A percentile compares a stretch with the other conserved stretches of the same genome.
Evolutionary conservation across 2,329 filamentous ascomycete genomes (phyloP).

Genomic region (Cercospora sojina): DNA sequence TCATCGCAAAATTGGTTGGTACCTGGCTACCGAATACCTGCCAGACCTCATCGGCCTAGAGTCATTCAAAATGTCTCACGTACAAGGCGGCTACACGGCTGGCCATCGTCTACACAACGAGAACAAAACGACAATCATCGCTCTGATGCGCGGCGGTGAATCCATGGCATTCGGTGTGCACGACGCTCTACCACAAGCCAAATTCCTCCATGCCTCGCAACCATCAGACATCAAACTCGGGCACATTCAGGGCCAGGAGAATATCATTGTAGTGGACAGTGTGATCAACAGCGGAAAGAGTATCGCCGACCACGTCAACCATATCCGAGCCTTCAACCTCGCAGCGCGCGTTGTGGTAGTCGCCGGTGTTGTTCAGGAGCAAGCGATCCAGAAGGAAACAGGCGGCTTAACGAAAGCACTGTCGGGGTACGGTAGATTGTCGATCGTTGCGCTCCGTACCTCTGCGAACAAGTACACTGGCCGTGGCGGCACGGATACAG

Average conservation of each 20-base stretch:
- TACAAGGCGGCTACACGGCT: constrained; percentile 48
- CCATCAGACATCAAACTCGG: constrained; percentile 45
- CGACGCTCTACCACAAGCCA: constrained; percentile 53
- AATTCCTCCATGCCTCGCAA: constrained; percentile 51
- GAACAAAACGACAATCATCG: constrained; percentile 53
- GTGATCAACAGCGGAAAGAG: constrained; percentile 60
- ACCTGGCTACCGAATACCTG: constrained; percentile 54
- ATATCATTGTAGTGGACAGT: constrained; percentile 58
- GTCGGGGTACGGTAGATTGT: constrained; percentile 33
- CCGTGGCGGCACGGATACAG: constrained; percentile 56
- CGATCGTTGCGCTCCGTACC: constrained; percentile 54
- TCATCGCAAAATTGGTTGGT: constrained; percentile 53
- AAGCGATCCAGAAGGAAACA: constrained; percentile 29
- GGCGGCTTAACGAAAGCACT: constrained; percentile 29
- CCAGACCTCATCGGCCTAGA: constrained; percentile 53
- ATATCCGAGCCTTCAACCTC: constrained; percentile 45
- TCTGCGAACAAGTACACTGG: constrained; percentile 60
- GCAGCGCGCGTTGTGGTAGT: constrained; percentile 54
- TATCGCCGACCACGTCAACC: constrained; percentile 50
- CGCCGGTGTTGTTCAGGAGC: constrained; percentile 55
- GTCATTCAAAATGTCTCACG: constrained; percentile 50
- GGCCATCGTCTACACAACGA: constrained; percentile 54
- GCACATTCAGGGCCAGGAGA: constrained; percentile 44
- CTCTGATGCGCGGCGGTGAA: constrained; percentile 64
- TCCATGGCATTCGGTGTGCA: constrained; percentile 61